Evolutionary conservation across 1,284 basidiomycete species (phyloP), one percentile per base, ranked within the genome.

Genomic region (Cryptococcus neoformans): DNA sequence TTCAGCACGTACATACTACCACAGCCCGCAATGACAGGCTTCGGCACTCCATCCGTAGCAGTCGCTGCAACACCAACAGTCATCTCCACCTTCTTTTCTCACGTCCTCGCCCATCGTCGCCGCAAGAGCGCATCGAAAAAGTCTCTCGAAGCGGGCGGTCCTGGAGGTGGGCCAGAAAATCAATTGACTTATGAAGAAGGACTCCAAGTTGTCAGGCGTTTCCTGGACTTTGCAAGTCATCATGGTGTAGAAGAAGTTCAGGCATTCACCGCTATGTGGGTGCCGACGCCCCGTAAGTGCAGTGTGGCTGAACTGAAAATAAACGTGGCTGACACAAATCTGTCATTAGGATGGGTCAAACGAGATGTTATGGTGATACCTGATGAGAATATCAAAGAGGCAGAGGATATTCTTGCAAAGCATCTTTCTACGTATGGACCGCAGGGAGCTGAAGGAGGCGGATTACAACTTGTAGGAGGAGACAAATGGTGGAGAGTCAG

Each of bases 401-500:
- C 79, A 0, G 76, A 73, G 16, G 56, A 56, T n/a, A 68, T 80
- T 14, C 54, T 80, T 7, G 56, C 62, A 6, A 64, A 70, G 21
- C 77, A 79, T 51, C 66, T 80, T 9, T 51, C 56, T 3, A 63
- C 59, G 5, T 76, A 73, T 53, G 70, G 67, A 2, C 59, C 64
- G 1, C 62, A 64, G 7, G 67, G 69, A 6, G 69, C 67, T 39
- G 59, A 64, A 5, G 67, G 68, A 11, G 63, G 65, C 1, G 74
- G 74, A 2, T 49, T 77, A 8, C 63, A 75, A 59, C 67, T 77
- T 3, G 65, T 94, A 1, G 94, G 93, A 10, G 94, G 93, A 2
- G 84, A 85, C 6, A 90, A 92, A 66, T 97, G 94, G 92, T 98
- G 93, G 94, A 90, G 89, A 73, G 85, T 92, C 8, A 85, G 90